These are phyloP conservation scores for Parafenestella ontariensis DNA, from an alignment of 2,329 filamentous ascomycete genomes.

Conservation along the genomic window DNA sequence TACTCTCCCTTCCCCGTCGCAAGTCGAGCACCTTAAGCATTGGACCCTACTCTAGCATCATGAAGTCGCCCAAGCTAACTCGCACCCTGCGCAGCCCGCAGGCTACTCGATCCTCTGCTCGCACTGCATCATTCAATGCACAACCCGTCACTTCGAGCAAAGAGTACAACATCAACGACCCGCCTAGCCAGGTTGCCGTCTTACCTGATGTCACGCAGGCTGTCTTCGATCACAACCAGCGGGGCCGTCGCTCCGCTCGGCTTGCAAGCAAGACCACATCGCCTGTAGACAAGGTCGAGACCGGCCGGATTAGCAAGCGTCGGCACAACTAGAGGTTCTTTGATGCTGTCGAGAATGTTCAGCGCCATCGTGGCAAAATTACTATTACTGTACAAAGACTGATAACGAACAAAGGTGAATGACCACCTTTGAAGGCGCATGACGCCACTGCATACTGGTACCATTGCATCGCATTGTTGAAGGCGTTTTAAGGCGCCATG, in stretches of 20 bases:
- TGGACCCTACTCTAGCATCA: conserved; percentile 3
- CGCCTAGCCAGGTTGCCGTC: conserved; percentile 13
- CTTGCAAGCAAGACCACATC: neutral
- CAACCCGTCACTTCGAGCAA: conserved; percentile 25
- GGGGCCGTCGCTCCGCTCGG: neutral
- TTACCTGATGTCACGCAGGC: neutral
- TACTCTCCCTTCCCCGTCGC: conserved; percentile 4
- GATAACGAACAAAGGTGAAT: neutral
- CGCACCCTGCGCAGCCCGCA: neutral
- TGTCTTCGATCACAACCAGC: neutral
- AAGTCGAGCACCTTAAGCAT: conserved; percentile 13
- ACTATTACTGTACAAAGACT: neutral
- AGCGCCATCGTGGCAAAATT: neutral
- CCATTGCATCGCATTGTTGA: neutral
- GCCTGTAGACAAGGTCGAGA: neutral
- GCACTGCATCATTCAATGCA: conserved; percentile 19
- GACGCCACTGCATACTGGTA: neutral
- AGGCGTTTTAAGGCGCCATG: neutral
- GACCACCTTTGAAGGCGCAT: neutral
- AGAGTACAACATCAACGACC: conserved; percentile 19
- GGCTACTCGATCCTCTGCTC: neutral
- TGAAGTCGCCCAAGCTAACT: conserved; percentile 2
- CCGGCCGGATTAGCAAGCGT: neutral
- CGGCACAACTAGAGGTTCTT: neutral
- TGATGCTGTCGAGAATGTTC: neutral